Evolutionary conservation across 139 green algal genomes (phyloP).

Genomic region (Coccomyxa sp.): DNA sequence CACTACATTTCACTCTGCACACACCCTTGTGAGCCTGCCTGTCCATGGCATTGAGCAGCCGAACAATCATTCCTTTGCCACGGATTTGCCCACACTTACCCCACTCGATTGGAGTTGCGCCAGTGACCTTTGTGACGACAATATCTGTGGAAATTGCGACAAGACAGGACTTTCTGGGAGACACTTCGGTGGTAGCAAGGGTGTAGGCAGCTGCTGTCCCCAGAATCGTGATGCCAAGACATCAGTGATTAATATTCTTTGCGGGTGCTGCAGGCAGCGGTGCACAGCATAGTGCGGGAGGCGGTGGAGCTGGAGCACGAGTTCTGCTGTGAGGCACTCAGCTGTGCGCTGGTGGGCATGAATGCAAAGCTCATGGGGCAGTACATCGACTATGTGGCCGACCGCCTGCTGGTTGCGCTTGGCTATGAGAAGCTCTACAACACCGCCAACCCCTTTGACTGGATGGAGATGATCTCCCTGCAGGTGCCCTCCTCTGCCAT

Average conservation of each 20-base stretch:
- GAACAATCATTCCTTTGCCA: too few relatives aligned
- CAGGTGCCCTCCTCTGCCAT: slow-evolving; percentile 27
- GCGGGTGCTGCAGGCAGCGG: slow-evolving; percentile 9
- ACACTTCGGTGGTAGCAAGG: too few relatives aligned
- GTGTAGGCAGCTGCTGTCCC: too few relatives aligned
- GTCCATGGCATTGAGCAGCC: too few relatives aligned
- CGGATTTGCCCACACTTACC: too few relatives aligned
- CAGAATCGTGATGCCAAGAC: too few relatives aligned
- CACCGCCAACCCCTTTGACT: slow-evolving; percentile 76
- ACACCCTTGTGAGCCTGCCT: too few relatives aligned
- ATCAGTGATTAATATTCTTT: background rate
- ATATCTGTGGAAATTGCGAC: too few relatives aligned
- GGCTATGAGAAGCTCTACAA: slow-evolving; percentile 61
- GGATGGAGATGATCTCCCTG: slow-evolving; percentile 85
- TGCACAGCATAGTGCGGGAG: slow-evolving; percentile 54
- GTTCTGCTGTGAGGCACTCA: slow-evolving; percentile 63
- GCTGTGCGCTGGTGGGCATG: slow-evolving; percentile 66
- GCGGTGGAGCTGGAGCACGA: slow-evolving; percentile 66
- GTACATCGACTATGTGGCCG: slow-evolving; percentile 79
- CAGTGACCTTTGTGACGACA: too few relatives aligned
- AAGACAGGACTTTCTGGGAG: too few relatives aligned
- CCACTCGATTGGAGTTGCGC: too few relatives aligned
- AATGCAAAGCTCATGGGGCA: slow-evolving; percentile 64
- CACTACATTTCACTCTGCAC: background rate
- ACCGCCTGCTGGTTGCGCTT: slow-evolving; percentile 61